A percentile compares a stretch with the other conserved stretches of the same genome.
Conservation (phyloP, 768 basidiomycete species). For the Xerocomellus chrysenteron region DNA sequence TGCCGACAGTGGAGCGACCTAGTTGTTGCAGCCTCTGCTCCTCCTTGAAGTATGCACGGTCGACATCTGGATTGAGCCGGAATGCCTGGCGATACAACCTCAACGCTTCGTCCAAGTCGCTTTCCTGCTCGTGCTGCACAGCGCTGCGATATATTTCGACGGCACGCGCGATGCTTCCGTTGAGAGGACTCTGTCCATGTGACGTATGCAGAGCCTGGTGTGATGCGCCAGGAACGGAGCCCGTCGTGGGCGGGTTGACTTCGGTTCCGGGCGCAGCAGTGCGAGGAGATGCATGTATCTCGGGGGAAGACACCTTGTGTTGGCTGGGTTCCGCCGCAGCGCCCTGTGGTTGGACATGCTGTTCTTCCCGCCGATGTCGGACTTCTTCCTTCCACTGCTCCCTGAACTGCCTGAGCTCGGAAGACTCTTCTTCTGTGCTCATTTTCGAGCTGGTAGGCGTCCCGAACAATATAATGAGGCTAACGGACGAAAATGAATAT, state of each 20-base stretch:
- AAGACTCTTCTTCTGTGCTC: constrained; percentile 42
- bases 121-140: constrained; percentile 68
- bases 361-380: constrained; percentile 30
- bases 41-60: constrained; percentile 62
- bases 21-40: constrained; percentile 38
- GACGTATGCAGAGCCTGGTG: constrained; percentile 20
- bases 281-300: constrained; percentile 2
- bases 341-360: constrained; percentile 5
- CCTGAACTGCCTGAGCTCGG: constrained; percentile 69
- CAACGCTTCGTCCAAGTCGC: constrained; percentile 75
- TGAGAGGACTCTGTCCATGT: constrained; percentile 30
- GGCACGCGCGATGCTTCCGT: constrained; percentile 45
- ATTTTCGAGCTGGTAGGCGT: neutral
- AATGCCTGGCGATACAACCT: constrained; percentile 78
- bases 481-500: neutral
- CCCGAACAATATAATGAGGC: neutral
- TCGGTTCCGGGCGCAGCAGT: neutral
- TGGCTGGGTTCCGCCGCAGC: neutral
- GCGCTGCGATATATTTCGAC: constrained; percentile 69
- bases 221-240: constrained; percentile 16
- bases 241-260: constrained; percentile 7
- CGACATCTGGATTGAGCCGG: constrained; percentile 72
- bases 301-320: constrained; percentile 2
- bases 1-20: constrained; percentile 28
- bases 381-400: constrained; percentile 74